phyloP scores from a whole-genome alignment of 345 rosid species.

The Turritis glabra region DNA sequence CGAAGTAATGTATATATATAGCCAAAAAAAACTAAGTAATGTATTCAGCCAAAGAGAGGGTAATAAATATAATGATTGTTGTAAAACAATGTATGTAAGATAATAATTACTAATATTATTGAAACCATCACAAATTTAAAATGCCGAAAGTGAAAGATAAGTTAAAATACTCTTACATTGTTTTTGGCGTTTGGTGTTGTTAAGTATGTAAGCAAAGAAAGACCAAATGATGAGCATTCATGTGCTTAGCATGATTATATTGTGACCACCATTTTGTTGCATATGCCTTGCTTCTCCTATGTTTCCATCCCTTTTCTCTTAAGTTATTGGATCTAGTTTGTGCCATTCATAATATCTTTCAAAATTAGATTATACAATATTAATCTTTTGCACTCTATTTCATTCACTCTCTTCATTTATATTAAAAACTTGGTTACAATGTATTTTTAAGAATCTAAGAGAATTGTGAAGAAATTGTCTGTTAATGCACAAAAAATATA shows the following conservation, averaged over 20 bases:
- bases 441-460: background rate
- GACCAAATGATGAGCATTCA: conserved; percentile 42
- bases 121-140: background rate
- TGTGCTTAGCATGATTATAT: conserved; percentile 38
- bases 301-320: conserved; percentile 9
- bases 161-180: conserved; percentile 6
- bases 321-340: background rate
- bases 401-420: background rate
- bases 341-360: background rate
- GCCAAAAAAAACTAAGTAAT: background rate
- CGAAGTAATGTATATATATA: background rate
- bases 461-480: background rate
- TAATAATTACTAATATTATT: conserved; percentile 10
- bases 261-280: conserved; percentile 31
- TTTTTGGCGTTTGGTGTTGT: conserved; percentile 31
- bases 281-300: conserved; percentile 29
- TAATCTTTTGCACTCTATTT: background rate
- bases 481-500: background rate
- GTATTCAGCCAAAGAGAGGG: conserved; percentile 1
- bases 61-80: background rate
- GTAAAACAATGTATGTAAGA: background rate
- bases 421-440: background rate
- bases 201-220: conserved; percentile 36
- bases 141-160: conserved; percentile 29
- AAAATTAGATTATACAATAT: background rate